Percentiles rank a stretch among this genome's conserved stretches.
Conservation (phyloP, 148 eudicot species). For the Amaranthus hypochondriacus region DNA sequence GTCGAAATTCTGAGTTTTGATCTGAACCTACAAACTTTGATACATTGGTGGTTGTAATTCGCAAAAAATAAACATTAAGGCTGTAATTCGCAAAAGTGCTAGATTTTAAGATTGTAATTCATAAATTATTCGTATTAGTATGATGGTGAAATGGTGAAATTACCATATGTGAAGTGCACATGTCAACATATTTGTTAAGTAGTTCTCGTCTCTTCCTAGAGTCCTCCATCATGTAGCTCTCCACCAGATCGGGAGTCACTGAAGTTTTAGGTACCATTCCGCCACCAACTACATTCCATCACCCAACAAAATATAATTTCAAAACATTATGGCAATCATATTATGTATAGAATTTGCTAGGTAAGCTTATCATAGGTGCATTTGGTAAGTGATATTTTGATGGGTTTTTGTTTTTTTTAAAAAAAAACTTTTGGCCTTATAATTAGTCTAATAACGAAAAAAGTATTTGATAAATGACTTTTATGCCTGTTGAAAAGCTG, state of each 20-base stretch:
- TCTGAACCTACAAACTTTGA: too few species aligned
- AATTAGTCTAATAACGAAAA: background rate
- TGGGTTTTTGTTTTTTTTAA: background rate
- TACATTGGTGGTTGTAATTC: too few species aligned
- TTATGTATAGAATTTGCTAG: background rate
- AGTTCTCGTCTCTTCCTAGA: slow-evolving; percentile 52
- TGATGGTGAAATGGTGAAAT: background rate
- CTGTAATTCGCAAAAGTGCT: too few species aligned
- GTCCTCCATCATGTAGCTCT: slow-evolving; percentile 47
- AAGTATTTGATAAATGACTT: too few species aligned
- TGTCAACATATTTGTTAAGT: slow-evolving; percentile 51
- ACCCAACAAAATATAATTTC: too few species aligned
- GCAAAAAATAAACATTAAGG: too few species aligned
- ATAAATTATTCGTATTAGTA: background rate
- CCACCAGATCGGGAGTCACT: slow-evolving; percentile 62
- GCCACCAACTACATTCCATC: slow-evolving; percentile 34
- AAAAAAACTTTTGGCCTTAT: background rate
- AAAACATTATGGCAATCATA: too few species aligned
- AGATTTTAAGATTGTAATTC: too few species aligned
- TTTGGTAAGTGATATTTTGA: background rate
- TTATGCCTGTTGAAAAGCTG: too few species aligned
- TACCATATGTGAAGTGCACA: slow-evolving; percentile 57
- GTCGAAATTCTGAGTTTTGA: too few species aligned
- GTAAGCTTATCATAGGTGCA: background rate
- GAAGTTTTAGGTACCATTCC: slow-evolving; percentile 60